These are phyloP conservation scores for Alternaria incomplexa DNA, from an alignment of 2,329 filamentous ascomycete species.

Conservation along the genomic window DNA sequence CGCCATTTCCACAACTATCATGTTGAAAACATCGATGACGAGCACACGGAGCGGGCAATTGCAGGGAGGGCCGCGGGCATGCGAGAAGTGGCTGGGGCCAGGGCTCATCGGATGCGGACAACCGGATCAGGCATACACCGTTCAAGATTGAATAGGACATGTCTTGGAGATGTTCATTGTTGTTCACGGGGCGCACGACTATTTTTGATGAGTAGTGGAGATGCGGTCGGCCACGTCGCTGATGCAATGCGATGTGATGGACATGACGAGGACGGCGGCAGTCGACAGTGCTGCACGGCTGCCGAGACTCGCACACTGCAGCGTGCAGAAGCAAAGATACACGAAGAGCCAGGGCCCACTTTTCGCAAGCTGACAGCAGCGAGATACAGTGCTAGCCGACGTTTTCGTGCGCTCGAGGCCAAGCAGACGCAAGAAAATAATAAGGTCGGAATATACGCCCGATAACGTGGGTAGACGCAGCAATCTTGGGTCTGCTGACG, in stretches of 20 bases:
- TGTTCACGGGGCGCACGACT: not conserved
- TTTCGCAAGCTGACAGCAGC: conserved; percentile 19
- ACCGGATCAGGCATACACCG: conserved; percentile 7
- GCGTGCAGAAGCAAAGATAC: conserved; percentile 20
- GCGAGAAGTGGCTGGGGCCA: conserved; percentile 13
- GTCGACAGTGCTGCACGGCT: conserved; percentile 7
- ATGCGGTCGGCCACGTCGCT: conserved; percentile 5
- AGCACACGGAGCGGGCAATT: conserved; percentile 6
- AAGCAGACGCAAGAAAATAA: conserved; percentile 1
- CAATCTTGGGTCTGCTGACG: conserved; percentile 17
- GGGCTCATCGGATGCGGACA: conserved; percentile 16
- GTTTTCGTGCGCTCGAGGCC: conserved; percentile 15
- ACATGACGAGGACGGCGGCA: conserved; percentile 4
- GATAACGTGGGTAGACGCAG: conserved; percentile 11
- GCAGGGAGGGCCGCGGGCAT: conserved; percentile 2
- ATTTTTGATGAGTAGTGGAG: not conserved
- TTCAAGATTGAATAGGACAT: not conserved
- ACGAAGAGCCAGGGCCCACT: conserved; percentile 18
- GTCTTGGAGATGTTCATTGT: not conserved
- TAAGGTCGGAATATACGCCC: conserved; percentile 2
- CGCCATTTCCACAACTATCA: not conserved
- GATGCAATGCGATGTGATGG: conserved; percentile 10
- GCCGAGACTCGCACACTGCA: conserved; percentile 11
- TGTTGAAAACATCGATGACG: conserved; percentile 11
- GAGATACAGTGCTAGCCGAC: conserved; percentile 22